Evolutionary conservation across 768 basidiomycete species (phyloP).

Genomic region (Candolleomyces efflorescens): DNA sequence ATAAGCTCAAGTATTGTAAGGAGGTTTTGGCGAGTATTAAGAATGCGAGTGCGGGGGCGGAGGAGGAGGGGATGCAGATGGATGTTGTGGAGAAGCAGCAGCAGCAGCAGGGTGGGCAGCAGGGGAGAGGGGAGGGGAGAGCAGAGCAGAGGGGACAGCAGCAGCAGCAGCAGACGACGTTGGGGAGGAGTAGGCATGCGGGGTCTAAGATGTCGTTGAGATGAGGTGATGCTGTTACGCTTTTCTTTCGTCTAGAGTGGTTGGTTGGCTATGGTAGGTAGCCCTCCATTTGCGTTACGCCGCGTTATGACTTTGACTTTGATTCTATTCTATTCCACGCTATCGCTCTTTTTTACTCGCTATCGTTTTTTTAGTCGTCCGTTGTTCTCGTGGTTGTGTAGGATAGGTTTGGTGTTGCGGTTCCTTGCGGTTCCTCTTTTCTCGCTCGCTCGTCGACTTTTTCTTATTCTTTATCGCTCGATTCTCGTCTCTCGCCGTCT

Average conservation of each 20-base stretch:
- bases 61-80: too few relatives aligned
- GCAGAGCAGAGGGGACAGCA: too few relatives aligned
- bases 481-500: too few relatives aligned
- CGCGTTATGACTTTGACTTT: too few relatives aligned
- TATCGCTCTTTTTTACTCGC: background rate
- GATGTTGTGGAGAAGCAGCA: too few relatives aligned
- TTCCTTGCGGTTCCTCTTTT: too few relatives aligned
- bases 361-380: background rate
- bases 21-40: conserved; percentile 75
- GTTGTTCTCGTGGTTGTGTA: background rate
- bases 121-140: too few relatives aligned
- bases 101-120: too few relatives aligned
- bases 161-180: background rate
- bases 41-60: conserved; percentile 42
- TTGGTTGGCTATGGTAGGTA: too few relatives aligned
- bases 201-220: background rate
- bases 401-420: too few relatives aligned
- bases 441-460: too few relatives aligned
- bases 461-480: too few relatives aligned
- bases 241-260: background rate
- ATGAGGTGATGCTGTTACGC: background rate
- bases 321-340: background rate
- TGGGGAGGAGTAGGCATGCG: background rate
- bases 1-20: conserved; percentile 83
- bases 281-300: background rate